Evolutionary conservation across 2,329 filamentous ascomycete species (phyloP).

Genomic region (Penicillium sp.): DNA sequence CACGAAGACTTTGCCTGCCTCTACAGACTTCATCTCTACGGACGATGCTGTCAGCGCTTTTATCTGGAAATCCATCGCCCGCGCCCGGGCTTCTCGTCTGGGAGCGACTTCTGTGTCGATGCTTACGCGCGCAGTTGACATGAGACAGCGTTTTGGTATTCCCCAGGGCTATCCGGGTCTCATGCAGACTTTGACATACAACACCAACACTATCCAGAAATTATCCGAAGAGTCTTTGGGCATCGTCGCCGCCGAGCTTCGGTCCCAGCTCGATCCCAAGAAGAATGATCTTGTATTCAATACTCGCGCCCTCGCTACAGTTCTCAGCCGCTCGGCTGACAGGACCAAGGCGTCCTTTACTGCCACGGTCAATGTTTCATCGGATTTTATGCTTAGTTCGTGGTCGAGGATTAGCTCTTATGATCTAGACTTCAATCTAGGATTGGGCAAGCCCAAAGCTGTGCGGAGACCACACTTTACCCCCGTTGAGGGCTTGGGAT

Average conservation of each 20-base stretch:
- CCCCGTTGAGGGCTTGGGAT: constrained; percentile 49
- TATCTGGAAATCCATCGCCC: constrained; percentile 48
- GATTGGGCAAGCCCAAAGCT: constrained; percentile 46
- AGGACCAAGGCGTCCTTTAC: constrained; percentile 31
- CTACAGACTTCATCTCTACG: constrained; percentile 47
- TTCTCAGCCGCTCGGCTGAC: constrained; percentile 33
- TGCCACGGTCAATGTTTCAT: constrained; percentile 33
- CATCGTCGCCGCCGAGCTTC: constrained; percentile 38
- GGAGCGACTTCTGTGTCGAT: constrained; percentile 20
- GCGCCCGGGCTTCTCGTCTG: constrained; percentile 42
- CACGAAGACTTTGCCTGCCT: constrained; percentile 11
- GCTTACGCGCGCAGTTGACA: constrained; percentile 51
- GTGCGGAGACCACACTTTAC: constrained; percentile 51
- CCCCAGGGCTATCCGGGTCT: constrained; percentile 48
- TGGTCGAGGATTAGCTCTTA: constrained; percentile 52
- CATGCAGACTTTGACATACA: constrained; percentile 48
- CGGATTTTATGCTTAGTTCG: constrained; percentile 54
- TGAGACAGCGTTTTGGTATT: constrained; percentile 44
- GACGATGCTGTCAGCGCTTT: constrained; percentile 54
- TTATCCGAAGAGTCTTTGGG: constrained; percentile 34
- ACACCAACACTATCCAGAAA: constrained; percentile 28
- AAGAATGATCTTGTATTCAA: constrained; percentile 26
- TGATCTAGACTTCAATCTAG: constrained; percentile 46
- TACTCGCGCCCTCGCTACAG: constrained; percentile 45
- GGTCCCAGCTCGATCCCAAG: constrained; percentile 37